Conservation (phyloP, 2,329 filamentous ascomycete species). For the Penicillium concentricum region DNA sequence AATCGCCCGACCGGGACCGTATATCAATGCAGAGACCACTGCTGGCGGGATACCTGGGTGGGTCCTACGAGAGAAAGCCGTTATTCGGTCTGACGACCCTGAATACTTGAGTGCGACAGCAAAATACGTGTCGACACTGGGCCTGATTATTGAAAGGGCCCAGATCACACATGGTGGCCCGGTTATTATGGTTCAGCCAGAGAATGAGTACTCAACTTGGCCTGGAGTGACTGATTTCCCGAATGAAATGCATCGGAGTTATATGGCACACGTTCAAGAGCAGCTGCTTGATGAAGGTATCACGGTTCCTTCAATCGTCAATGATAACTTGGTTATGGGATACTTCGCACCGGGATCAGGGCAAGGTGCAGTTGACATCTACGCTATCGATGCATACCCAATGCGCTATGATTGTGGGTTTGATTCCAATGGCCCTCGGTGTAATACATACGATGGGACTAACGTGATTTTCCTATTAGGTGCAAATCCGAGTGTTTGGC, state of each 20-base stretch:
- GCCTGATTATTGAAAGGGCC: constrained; percentile 48
- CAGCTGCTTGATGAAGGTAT: constrained; percentile 66
- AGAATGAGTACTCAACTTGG: constrained; percentile 69
- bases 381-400: constrained; percentile 44
- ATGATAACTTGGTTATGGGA: constrained; percentile 61
- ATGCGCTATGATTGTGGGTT: constrained; percentile 26
- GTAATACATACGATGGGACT: accelerated
- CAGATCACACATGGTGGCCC: constrained; percentile 80
- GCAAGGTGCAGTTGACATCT: constrained; percentile 39
- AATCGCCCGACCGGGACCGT: constrained; percentile 66
- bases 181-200: constrained; percentile 72
- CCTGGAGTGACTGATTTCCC: constrained; percentile 12
- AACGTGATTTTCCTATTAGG: background rate
- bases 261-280: constrained; percentile 66
- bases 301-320: constrained; percentile 69
- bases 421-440: accelerated
- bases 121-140: constrained; percentile 51
- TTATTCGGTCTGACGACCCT: constrained; percentile 41
- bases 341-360: constrained; percentile 60
- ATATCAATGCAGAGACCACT: constrained; percentile 72
- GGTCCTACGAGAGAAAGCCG: constrained; percentile 65
- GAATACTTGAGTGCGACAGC: constrained; percentile 63
- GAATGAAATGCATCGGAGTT: constrained; percentile 53
- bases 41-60: constrained; percentile 78
- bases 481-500: constrained; percentile 22